Evolutionary conservation across 1,139 yeast genomes (phyloP).

Genomic region (Saccharomycopsis hybrid): DNA sequence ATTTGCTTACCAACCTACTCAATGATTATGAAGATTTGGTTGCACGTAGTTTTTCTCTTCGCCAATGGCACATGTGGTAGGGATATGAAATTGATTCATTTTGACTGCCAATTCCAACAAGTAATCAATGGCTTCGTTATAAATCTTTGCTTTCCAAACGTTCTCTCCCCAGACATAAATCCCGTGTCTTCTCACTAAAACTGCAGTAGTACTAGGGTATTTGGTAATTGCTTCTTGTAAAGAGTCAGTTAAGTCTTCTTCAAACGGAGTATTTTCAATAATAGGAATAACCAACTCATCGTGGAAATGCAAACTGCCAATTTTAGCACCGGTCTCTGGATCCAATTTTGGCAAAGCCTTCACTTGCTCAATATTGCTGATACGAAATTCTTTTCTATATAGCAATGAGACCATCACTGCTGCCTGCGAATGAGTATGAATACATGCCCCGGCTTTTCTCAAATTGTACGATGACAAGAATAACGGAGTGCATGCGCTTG

Average conservation of each 20-base stretch:
- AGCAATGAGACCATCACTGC: conserved; percentile 79
- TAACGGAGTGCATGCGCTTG: conserved; percentile 89
- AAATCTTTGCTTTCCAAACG: conserved; percentile 88
- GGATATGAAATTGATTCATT: conserved; percentile 60
- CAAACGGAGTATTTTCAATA: conserved; percentile 84
- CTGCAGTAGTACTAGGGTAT: conserved; percentile 79
- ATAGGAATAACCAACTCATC: conserved; percentile 85
- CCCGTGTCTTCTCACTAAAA: conserved; percentile 88
- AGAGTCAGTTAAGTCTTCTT: conserved; percentile 72
- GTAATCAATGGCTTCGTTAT: conserved; percentile 90
- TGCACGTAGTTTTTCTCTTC: conserved; percentile 29
- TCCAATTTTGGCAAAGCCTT: conserved; percentile 78
- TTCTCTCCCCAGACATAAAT: conserved; percentile 93
- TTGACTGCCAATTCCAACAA: conserved; percentile 77
- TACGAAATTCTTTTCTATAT: conserved; percentile 64
- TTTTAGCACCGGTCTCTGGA: conserved; percentile 25
- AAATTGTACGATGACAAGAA: conserved; percentile 69
- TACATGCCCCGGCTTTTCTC: conserved; percentile 85
- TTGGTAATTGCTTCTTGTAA: conserved; percentile 55
- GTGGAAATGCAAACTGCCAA: conserved; percentile 62
- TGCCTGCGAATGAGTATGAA: conserved; percentile 87
- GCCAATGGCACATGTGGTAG: conserved; percentile 33
- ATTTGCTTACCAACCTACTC: no score
- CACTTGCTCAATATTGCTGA: conserved; percentile 82
- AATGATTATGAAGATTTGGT: no score